Percentiles rank a stretch among this genome's conserved stretches.
phyloP scores from a whole-genome alignment of 768 basidiomycete species.

The Lactarius sanguifluus region DNA sequence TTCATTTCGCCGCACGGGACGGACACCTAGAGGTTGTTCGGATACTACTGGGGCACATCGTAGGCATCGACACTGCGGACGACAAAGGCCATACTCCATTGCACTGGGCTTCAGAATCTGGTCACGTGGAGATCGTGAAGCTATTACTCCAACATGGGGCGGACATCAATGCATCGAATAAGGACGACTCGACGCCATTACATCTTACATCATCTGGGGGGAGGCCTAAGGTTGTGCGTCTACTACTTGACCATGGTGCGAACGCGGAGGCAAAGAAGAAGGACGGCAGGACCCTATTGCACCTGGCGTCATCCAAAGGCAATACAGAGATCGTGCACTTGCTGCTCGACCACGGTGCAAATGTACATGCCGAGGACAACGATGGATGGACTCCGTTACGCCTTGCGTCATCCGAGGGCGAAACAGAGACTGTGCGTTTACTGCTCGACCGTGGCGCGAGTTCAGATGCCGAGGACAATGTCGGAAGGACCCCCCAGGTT shows the following conservation, averaged over 20 bases:
- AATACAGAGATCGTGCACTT: not conserved
- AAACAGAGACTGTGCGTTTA: too few relatives aligned
- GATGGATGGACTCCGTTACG: too few relatives aligned
- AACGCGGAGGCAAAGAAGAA: not conserved
- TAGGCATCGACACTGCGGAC: not conserved
- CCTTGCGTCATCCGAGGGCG: too few relatives aligned
- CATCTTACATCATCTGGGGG: fast-evolving
- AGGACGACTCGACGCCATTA: too few relatives aligned
- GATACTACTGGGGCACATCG: not conserved
- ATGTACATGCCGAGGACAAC: too few relatives aligned
- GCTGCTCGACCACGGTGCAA: not conserved
- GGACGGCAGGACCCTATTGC: not conserved
- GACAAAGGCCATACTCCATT: not conserved
- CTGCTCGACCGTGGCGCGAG: not conserved
- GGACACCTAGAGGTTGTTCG: not conserved
- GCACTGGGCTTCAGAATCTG: not conserved
- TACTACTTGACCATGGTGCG: not conserved
- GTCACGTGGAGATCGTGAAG: too few relatives aligned
- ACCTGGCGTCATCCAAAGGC: not conserved
- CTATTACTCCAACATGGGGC: too few relatives aligned
- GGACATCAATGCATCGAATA: too few relatives aligned
- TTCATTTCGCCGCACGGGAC: not conserved
- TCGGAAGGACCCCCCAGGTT: too few relatives aligned
- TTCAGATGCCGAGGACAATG: too few relatives aligned
- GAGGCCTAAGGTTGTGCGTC: not conserved